These are phyloP conservation scores for Aspergillus ellipticus DNA, from an alignment of 495 filamentous ascomycete genomes.

Conservation along the genomic window DNA sequence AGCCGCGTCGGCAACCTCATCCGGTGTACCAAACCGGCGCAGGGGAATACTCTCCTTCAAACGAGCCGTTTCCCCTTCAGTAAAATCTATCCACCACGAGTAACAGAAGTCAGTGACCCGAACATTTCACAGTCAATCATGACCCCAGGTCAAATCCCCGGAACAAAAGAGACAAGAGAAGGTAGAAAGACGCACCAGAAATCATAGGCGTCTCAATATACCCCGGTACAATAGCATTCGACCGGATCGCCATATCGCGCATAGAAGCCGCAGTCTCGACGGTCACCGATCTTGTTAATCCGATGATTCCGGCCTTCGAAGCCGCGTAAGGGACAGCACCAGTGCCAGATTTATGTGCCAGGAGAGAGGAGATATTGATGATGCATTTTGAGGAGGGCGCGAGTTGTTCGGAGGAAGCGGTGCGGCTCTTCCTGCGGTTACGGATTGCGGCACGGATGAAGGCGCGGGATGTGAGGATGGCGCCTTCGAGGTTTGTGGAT, in stretches of 20 bases:
- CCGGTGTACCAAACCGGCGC: slow-evolving; percentile 61
- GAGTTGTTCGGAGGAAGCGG: not conserved
- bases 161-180: not conserved
- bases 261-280: slow-evolving; percentile 50
- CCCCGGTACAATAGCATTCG: slow-evolving; percentile 79
- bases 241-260: slow-evolving; percentile 51
- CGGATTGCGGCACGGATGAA: slow-evolving; percentile 47
- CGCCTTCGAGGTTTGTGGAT: slow-evolving; percentile 66
- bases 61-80: slow-evolving; percentile 24
- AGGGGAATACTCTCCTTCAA: slow-evolving; percentile 56
- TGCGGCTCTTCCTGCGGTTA: slow-evolving; percentile 25
- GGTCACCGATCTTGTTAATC: slow-evolving; percentile 68
- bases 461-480: slow-evolving; percentile 60
- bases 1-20: slow-evolving; percentile 78
- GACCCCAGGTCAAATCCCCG: too few species aligned
- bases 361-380: slow-evolving; percentile 74
- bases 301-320: slow-evolving; percentile 74
- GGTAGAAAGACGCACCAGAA: slow-evolving; percentile 44
- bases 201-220: slow-evolving; percentile 82
- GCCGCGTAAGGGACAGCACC: slow-evolving; percentile 75
- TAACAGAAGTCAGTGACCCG: not conserved
- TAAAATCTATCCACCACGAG: slow-evolving; percentile 29
- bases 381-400: slow-evolving; percentile 54
- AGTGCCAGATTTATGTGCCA: slow-evolving; percentile 57
- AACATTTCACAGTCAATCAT: too few species aligned